A percentile compares a stretch with the other conserved stretches of the same genome.
phyloP scores from a whole-genome alignment of 1,284 basidiomycete genomes.

The Cerrena zonata region DNA sequence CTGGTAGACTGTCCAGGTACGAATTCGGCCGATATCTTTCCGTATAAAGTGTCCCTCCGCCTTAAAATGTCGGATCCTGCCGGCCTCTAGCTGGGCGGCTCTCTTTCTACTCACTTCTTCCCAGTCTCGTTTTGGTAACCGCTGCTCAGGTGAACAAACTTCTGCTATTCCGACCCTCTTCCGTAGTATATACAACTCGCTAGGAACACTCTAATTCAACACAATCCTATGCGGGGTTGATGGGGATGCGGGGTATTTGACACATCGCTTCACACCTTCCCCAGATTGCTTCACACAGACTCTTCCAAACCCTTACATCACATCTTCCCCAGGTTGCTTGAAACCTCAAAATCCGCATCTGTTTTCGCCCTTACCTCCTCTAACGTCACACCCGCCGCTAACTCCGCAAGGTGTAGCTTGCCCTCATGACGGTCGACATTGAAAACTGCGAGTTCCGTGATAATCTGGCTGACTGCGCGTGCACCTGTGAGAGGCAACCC shows the following conservation, averaged over 20 bases:
- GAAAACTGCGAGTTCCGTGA: conserved; percentile 93
- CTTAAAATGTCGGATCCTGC: neutral
- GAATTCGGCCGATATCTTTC: neutral
- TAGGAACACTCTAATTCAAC: too few species aligned
- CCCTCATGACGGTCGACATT: conserved; percentile 77
- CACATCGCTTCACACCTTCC: neutral
- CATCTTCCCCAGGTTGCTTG: conserved; percentile 27
- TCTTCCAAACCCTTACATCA: conserved; percentile 10
- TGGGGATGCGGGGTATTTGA: neutral
- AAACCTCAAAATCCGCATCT: conserved; percentile 70
- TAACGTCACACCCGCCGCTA: conserved; percentile 77
- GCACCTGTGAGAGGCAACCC: conserved; percentile 85
- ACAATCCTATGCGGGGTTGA: neutral
- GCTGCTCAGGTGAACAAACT: neutral
- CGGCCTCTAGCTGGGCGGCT: neutral
- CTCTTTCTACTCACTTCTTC: neutral
- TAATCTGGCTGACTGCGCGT: conserved; percentile 81
- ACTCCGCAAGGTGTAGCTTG: conserved; percentile 72
- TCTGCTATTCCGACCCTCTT: neutral
- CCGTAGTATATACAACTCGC: neutral
- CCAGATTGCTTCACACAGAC: too few species aligned
- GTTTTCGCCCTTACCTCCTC: conserved; percentile 88
- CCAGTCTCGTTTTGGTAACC: neutral
- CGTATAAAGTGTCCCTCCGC: neutral
- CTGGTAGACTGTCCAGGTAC: neutral